Base-by-base conservation (phyloP, 768 basidiomycete species). In the Rhizopogon vinicolor region DNA sequence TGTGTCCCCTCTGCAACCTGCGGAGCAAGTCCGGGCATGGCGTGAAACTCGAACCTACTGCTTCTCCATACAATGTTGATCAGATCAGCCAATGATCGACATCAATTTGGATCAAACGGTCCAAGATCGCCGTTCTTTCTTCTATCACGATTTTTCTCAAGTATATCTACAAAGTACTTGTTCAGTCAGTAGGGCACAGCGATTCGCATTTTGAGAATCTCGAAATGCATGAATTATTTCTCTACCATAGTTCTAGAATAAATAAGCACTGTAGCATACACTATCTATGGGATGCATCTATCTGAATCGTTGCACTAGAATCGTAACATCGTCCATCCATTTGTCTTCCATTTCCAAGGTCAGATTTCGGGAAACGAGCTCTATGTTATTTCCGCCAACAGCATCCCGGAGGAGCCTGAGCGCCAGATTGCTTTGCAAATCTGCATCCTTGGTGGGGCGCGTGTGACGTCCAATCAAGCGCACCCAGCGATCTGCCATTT, bases 1-100 rank as follows among this genome's bases (percentile, higher is more conserved):
- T 86, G 41, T 88, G 86, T 60, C 86, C 86, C 0, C 56, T 76
- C 19, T 79, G 78, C 68, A 79, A 72, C 56, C 56, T 75, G 46
- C 73, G 78, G 59, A 70, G 66, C 53, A 79, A 78, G 58, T 60
- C 66, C 16, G 58, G 51, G 54, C 69, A 62, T 53, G 39, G 65
- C 29, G 43, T 61, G 55, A 67, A 64, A 57, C 45, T 44, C 22
- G 63, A 62, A 31, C 45, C 61, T 29, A 35, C 40, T 41, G 59
- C 56, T 41, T 42, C 59, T 58, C 52, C 45, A 53, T 59, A 55
- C 52, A 39, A 63, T 29, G 58, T 59, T 13, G 65, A 57, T 45
- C 43, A 37, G 18, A 29, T 52, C 4, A 29, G 22, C 31, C 46
- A 49, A 35, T 53, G 42, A 53, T 22, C 33, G 43, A 16, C 35